Base-by-base conservation (phyloP, 106 monocot species). In the Narthecium ossifragum region DNA sequence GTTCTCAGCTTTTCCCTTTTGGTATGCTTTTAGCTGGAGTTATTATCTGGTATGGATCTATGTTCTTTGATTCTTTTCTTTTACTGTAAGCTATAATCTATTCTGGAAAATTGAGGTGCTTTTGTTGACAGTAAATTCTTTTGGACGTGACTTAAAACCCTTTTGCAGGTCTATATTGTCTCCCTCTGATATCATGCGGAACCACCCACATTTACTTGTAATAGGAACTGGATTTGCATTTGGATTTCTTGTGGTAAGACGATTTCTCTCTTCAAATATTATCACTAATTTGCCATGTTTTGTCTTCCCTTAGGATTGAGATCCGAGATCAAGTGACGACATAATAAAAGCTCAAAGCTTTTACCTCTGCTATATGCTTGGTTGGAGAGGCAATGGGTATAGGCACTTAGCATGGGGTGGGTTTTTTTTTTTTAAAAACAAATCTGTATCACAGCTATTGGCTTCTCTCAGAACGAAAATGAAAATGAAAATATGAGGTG, bases 221-320 rank as follows among this genome's bases (percentile, higher is more conserved):
- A 69, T 87, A 59, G 96, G 96, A 64, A 98, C 96, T 60, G 96
- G 96, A 61, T 90, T 98, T 78, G 84, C 90, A 55, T 98, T 98
- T 98, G 96, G 96, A 14, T 98, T 59, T 60, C 83, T 98, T 62
- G 96, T 98, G 72, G 96, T 98, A 81, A 67, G 78, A 46, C 53
- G 39, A 23, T 31, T 43, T 26, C 41, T 36, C 26, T 18, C 14
- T 17, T 43, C 11, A 13, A 43, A n/a, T n/a, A n/a, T n/a, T n/a
- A n/a, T n/a, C n/a, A n/a, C n/a, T n/a, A n/a, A n/a, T n/a, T n/a
- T n/a, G n/a, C n/a, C n/a, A n/a, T n/a, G n/a, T n/a, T n/a, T n/a
- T n/a, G n/a, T n/a, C n/a, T n/a, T n/a, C n/a, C n/a, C n/a, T n/a
- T n/a, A n/a, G n/a, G n/a, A n/a, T n/a, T n/a, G n/a, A n/a, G n/a